Conservation (phyloP, 1,284 basidiomycete species). For the Pterulicium gracile region DNA sequence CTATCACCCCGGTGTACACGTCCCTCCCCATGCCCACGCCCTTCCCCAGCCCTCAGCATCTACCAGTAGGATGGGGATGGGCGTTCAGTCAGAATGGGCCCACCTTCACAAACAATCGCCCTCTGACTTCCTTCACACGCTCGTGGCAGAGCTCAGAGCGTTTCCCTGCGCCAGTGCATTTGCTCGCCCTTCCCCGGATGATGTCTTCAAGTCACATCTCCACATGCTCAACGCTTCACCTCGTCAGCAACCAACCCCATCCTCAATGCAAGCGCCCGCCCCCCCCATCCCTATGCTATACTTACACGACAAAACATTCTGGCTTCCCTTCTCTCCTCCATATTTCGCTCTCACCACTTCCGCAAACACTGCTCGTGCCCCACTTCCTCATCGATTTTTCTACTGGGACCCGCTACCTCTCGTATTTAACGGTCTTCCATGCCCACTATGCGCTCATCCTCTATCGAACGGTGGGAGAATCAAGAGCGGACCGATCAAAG, state of each 20-base stretch:
- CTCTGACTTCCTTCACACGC: neutral
- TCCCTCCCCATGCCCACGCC: no score
- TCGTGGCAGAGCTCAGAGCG: neutral
- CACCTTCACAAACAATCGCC: neutral
- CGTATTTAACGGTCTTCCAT: constrained; percentile 1
- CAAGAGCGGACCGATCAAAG: neutral
- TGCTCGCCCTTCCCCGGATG: neutral
- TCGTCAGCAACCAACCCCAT: neutral
- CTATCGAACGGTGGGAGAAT: neutral
- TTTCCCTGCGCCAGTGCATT: neutral
- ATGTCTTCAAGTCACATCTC: neutral
- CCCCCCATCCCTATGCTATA: neutral
- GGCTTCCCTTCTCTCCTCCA: constrained; percentile 1
- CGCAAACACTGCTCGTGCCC: neutral
- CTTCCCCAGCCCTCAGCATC: no score
- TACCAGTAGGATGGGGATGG: no score
- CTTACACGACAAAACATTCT: neutral
- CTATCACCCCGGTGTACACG: no score
- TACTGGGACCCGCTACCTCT: constrained; percentile 2
- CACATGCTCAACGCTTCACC: neutral
- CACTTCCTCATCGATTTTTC: constrained; percentile 3
- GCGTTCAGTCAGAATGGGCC: no score
- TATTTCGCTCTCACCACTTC: neutral
- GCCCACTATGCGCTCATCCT: neutral
- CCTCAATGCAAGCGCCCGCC: neutral